Evolutionary conservation across 495 filamentous ascomycete species (phyloP), one percentile per base, ranked within the genome.

Genomic region (Penicillium lividum): DNA sequence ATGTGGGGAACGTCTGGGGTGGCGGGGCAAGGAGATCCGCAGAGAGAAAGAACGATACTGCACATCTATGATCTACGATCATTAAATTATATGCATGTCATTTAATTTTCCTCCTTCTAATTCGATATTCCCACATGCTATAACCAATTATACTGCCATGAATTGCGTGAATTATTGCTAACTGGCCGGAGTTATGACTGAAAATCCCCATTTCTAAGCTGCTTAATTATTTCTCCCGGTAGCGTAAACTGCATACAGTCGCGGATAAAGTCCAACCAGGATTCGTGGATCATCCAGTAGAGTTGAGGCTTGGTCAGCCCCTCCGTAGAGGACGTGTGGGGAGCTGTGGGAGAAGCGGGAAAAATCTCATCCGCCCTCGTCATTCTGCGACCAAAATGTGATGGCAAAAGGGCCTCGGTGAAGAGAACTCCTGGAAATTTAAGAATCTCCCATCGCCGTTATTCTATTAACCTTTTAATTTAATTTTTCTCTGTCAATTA

Each of bases 331-430:
- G 54, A 8, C 8, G 38, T 69, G 67, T 67, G 67, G 67, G 67
- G 63, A 68, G 57, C 27, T 63, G 66, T 68, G 66, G 66, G 66
- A 66, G 55, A 54, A 54, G 63, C 64, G 66, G 66, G 40, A 67
- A 67, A 67, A 56, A 57, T 58, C 60, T 69, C 58, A 55, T 47
- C 67, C 67, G 67, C 56, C 51, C 27, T 57, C 27, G 36, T 61
- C 43, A 56, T 50, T 22, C 16, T 50, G 56, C 59, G 31, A 25
- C 52, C 30, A 7, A 28, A 52, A 53, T 36, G 50, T 30, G 16
- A 62, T 56, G 63, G 66, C 57, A 55, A 43, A 43, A 38, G 53
- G 55, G 29, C 30, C 51, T 62, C 60, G 58, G 58, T 48, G 52
- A 22, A 22, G 22, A n/a, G 8, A 52, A 33, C 7, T 15, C 28